Evolutionary conservation across 768 basidiomycete species (phyloP).

Genomic region (Stropharia rugosoannulata): DNA sequence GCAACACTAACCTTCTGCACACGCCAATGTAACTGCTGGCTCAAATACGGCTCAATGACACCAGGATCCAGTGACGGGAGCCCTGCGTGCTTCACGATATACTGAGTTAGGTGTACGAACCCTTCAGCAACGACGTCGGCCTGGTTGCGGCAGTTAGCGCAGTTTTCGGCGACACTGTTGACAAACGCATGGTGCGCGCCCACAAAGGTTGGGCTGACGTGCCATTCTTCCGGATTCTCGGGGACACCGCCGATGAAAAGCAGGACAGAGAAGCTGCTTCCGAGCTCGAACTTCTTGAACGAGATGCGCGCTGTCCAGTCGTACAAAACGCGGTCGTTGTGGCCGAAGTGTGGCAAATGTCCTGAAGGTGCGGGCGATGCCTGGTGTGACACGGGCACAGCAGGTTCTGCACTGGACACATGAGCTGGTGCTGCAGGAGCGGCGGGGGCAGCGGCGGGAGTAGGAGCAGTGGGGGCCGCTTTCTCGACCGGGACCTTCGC

Average conservation of each 20-base stretch:
- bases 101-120: slow-evolving; percentile 42
- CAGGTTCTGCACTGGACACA: neutral
- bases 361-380: slow-evolving; percentile 27
- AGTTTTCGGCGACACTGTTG: slow-evolving; percentile 27
- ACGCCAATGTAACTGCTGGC: slow-evolving; percentile 39
- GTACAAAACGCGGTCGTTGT: slow-evolving; percentile 14
- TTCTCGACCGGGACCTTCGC: slow-evolving; percentile 1
- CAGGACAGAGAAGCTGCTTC: slow-evolving; percentile 40
- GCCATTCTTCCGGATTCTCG: slow-evolving; percentile 36
- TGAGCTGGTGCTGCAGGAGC: slow-evolving; percentile 1
- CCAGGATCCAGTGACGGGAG: slow-evolving; percentile 34
- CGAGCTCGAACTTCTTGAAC: slow-evolving; percentile 43
- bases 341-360: neutral
- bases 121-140: slow-evolving; percentile 35
- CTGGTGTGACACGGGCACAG: slow-evolving; percentile 23
- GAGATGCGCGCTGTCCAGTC: slow-evolving; percentile 46
- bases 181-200: slow-evolving; percentile 47
- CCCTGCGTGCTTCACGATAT: slow-evolving; percentile 26
- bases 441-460: neutral
- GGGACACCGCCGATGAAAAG: slow-evolving; percentile 47
- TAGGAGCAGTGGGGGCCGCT: neutral
- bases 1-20: slow-evolving; percentile 33
- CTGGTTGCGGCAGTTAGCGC: slow-evolving; percentile 33
- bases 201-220: slow-evolving; percentile 31
- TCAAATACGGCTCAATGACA: slow-evolving; percentile 40